These are phyloP conservation scores for Taxawa tesnikishii DNA, from an alignment of 2,329 filamentous ascomycete genomes.

Conservation along the genomic window DNA sequence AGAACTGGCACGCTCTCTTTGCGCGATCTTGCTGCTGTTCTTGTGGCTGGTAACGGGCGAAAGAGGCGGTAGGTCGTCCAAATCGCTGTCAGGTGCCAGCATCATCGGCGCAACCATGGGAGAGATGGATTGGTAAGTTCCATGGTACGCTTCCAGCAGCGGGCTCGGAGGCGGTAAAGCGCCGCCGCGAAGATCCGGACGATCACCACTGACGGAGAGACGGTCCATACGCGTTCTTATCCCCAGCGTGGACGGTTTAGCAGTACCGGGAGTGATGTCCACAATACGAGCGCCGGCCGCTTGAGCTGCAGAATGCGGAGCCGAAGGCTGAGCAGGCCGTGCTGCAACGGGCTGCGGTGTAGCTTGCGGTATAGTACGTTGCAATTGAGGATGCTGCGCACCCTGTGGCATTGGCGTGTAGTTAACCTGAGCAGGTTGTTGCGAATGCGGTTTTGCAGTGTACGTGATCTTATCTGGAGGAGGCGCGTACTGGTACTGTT, in stretches of 20 bases:
- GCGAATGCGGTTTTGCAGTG: constrained; percentile 22
- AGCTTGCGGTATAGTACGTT: neutral
- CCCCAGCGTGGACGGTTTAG: constrained; percentile 17
- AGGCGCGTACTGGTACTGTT: constrained; percentile 25
- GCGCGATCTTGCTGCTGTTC: neutral
- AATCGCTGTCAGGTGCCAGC: constrained; percentile 7
- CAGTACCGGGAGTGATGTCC: constrained; percentile 27
- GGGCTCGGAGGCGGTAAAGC: constrained; percentile 62
- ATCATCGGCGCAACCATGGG: constrained; percentile 76
- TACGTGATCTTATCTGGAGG: constrained; percentile 29
- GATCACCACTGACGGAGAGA: constrained; percentile 33
- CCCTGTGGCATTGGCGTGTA: constrained; percentile 4
- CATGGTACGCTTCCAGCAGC: constrained; percentile 80
- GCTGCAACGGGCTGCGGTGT: constrained; percentile 10
- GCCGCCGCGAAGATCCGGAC: constrained; percentile 25
- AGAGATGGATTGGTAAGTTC: constrained; percentile 87
- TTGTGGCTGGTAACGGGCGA: neutral
- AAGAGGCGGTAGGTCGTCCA: constrained; percentile 4
- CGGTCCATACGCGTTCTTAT: constrained; percentile 30
- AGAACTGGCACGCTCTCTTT: constrained; percentile 2
- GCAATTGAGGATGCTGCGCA: neutral
- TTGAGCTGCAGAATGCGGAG: constrained; percentile 10
- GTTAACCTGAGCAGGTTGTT: neutral
- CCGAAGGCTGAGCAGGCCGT: constrained; percentile 9
- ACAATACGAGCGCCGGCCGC: constrained; percentile 20